phyloP scores from a whole-genome alignment of 2,329 filamentous ascomycete species.

The Xylariaceae sp. region DNA sequence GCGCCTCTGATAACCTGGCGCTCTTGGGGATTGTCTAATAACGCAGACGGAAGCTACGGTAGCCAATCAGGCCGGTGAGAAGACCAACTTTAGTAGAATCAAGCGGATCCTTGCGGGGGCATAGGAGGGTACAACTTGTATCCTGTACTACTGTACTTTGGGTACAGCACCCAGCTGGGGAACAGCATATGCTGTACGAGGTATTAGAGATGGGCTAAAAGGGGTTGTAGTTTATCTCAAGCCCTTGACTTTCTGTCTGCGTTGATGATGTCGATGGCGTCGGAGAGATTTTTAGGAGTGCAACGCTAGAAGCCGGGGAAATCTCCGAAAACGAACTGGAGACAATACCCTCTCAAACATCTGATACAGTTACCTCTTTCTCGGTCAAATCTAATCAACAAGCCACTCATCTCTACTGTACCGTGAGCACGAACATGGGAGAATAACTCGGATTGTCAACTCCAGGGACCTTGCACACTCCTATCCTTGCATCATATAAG shows the following conservation, averaged over 20 bases:
- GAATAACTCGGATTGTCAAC: too few species aligned
- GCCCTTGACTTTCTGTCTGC: too few species aligned
- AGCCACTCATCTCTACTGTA: neutral
- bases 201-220: neutral
- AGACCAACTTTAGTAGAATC: neutral
- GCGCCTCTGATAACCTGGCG: constrained; percentile 4
- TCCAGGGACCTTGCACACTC: too few species aligned
- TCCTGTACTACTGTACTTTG: too few species aligned
- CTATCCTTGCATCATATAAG: too few species aligned
- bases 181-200: too few species aligned
- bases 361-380: too few species aligned
- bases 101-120: constrained; percentile 5
- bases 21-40: constrained; percentile 5
- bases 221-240: too few species aligned
- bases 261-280: constrained; percentile 6
- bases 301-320: constrained; percentile 14
- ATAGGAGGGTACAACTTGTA: too few species aligned
- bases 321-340: constrained; percentile 11
- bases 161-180: too few species aligned
- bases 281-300: constrained; percentile 12
- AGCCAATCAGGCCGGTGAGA: constrained; percentile 8
- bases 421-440: neutral
- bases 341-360: neutral
- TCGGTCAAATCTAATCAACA: too few species aligned
- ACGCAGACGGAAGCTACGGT: constrained; percentile 6